A percentile compares a stretch with the other conserved stretches of the same genome.
phyloP scores from a whole-genome alignment of 768 basidiomycete species.

The Lentinula lateritia region DNA sequence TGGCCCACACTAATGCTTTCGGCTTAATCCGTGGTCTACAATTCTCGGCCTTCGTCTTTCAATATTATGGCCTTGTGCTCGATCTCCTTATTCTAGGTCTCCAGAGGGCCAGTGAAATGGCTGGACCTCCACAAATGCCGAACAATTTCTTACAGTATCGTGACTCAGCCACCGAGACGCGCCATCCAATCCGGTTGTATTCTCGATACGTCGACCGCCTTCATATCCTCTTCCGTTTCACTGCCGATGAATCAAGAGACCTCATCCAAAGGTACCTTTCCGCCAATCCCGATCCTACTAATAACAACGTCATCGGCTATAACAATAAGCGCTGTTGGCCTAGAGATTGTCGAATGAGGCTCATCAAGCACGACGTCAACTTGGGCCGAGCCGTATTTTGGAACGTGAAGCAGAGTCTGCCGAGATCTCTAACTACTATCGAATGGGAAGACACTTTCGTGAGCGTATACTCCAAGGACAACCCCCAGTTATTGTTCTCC shows the following conservation, averaged over 20 bases:
- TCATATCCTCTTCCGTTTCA: slow-evolving; percentile 96
- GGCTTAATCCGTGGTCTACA: slow-evolving; percentile 97
- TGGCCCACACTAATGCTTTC: slow-evolving; percentile 97
- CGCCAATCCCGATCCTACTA: slow-evolving; percentile 96
- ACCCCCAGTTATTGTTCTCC: slow-evolving; percentile 95
- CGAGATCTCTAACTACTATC: slow-evolving; percentile 93
- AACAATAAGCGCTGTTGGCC: slow-evolving; percentile 99
- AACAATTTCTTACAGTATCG: slow-evolving; percentile 99
- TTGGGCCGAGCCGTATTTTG: slow-evolving; percentile 97
- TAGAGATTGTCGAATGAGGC: slow-evolving; percentile 95
- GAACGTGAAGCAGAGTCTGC: slow-evolving; percentile 98
- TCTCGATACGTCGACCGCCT: slow-evolving; percentile 94
- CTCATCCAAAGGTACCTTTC: slow-evolving; percentile 97
- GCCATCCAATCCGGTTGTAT: slow-evolving; percentile 97
- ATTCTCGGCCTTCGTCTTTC: slow-evolving; percentile 99
- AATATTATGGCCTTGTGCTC: slow-evolving; percentile 94
- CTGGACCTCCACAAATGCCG: slow-evolving; percentile 94
- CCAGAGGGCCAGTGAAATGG: slow-evolving; percentile 99
- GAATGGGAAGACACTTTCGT: slow-evolving; percentile 99
- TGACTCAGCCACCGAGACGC: slow-evolving; percentile 90
- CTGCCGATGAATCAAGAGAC: slow-evolving; percentile 94
- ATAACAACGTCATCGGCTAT: slow-evolving; percentile 98
- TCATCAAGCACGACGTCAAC: slow-evolving; percentile 99
- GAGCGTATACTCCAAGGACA: slow-evolving; percentile 95
- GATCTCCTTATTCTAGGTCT: slow-evolving; percentile 94